Evolutionary conservation across 2,329 filamentous ascomycete species (phyloP), one percentile per base, ranked within the genome.

Genomic region (Chrysoporthe cubensis): DNA sequence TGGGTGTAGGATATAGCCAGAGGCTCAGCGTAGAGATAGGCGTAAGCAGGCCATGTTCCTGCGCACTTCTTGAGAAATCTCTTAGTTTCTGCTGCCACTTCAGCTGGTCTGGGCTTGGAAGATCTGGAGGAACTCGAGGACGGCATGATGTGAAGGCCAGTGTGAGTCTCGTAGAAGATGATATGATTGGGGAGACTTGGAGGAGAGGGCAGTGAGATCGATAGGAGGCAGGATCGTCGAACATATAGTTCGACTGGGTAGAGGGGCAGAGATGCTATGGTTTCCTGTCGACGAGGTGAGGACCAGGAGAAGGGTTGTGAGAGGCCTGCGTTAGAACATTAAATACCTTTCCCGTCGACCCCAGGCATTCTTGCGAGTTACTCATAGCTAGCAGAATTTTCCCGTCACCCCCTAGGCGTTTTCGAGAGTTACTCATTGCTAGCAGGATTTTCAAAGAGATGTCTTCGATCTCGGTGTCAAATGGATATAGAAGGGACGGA

Each of bases 71-170:
- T 80, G 75, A 89, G 91, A 68, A 85, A 84, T 73, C 84, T 85
- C 78, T 92, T 92, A n/a, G 90, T 90, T 76, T 92, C 90, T 37
- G 88, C 86, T 65, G 91, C 91, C 65, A 93, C 87, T 71, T 93
- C 90, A 52, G 89, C 87, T 14, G 88, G 86, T 78, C 88, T 90
- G 58, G 84, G 84, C 78, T 85, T 88, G 65, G 84, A 81, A 61
- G 83, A 82, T 65, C 72, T 74, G 56, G 71, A 71, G 16, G 72
- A 73, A 69, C 71, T 75, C 32, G 73, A 69, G 34, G 74, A 73
- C 68, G 86, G 84, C 87, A 89, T 89, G 57, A 69, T 76, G 72
- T 59, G 40, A 61, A 6, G 64, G 63, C 64, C 54, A 34, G 26
- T 34, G 42, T 16, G n/a, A 52, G 13, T 21, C 40, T 21, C 11